These are phyloP conservation scores for Barnettozyma hawaiiensis DNA, from an alignment of 1,139 yeast species.

Conservation along the genomic window DNA sequence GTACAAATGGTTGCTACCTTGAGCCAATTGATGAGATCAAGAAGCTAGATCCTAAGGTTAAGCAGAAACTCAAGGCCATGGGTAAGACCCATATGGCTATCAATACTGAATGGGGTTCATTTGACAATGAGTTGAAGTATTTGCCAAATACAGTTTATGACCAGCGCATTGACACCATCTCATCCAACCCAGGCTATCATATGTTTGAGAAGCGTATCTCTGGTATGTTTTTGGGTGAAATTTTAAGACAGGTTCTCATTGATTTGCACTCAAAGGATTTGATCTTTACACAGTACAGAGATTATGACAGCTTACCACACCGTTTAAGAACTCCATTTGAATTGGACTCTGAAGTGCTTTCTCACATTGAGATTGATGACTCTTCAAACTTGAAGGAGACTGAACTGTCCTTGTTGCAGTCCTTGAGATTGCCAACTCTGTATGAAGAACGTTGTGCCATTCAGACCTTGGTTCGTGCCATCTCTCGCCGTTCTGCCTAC, in stretches of 20 bases:
- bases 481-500: slow-evolving; percentile 78
- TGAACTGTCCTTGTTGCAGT: slow-evolving; percentile 55
- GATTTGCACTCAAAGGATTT: slow-evolving; percentile 57
- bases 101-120: slow-evolving; percentile 97
- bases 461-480: slow-evolving; percentile 68
- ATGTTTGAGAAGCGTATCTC: slow-evolving; percentile 88
- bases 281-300: slow-evolving; percentile 48
- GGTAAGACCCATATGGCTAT: slow-evolving; percentile 73
- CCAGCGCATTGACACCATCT: slow-evolving; percentile 54
- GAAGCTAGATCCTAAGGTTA: slow-evolving; percentile 47
- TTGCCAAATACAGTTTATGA: slow-evolving; percentile 79
- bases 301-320: slow-evolving; percentile 54
- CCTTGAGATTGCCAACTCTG: slow-evolving; percentile 61
- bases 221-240: slow-evolving; percentile 92
- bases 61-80: slow-evolving; percentile 36
- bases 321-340: slow-evolving; percentile 69
- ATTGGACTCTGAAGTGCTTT: slow-evolving; percentile 70
- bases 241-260: slow-evolving; percentile 63
- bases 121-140: slow-evolving; percentile 68
- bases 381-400: slow-evolving; percentile 64
- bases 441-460: slow-evolving; percentile 64
- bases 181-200: slow-evolving; percentile 80
- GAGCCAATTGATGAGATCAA: slow-evolving; percentile 66
- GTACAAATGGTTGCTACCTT: slow-evolving; percentile 90
- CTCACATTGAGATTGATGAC: slow-evolving; percentile 76